Percentiles rank a stretch among this genome's conserved stretches.
phyloP scores from a whole-genome alignment of 805 yeast genomes.

The Candida bentonensis region DNA sequence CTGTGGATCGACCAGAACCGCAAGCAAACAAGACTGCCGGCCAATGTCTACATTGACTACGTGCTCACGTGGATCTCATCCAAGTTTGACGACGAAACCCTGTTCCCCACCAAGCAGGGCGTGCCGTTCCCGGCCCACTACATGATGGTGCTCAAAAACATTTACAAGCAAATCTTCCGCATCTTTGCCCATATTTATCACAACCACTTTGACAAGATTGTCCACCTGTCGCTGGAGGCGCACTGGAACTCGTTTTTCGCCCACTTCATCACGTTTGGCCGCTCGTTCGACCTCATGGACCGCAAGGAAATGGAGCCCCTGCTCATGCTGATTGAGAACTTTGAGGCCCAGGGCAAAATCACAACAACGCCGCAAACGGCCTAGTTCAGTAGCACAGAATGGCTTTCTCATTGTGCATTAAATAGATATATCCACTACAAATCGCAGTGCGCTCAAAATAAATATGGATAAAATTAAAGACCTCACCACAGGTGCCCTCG shows the following conservation, averaged over 20 bases:
- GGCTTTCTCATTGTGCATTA: no score
- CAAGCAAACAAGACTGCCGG: slow-evolving; percentile 77
- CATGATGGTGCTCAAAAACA: slow-evolving; percentile 68
- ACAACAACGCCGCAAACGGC: no score
- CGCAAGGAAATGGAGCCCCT: slow-evolving; percentile 69
- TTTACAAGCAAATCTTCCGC: slow-evolving; percentile 83
- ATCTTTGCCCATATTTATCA: slow-evolving; percentile 91
- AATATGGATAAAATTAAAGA: no score
- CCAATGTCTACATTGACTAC: slow-evolving; percentile 82
- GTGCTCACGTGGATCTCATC: slow-evolving; percentile 82
- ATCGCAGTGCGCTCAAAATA: no score
- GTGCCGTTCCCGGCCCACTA: slow-evolving; percentile 81
- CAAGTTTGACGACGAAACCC: slow-evolving; percentile 75
- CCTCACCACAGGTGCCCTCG: no score
- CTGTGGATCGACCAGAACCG: slow-evolving; percentile 77
- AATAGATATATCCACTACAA: no score
- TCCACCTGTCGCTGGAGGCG: slow-evolving; percentile 87
- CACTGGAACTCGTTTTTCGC: slow-evolving; percentile 98
- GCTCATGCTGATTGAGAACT: slow-evolving; percentile 55
- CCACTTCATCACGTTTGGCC: slow-evolving; percentile 76
- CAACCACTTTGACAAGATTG: slow-evolving; percentile 84
- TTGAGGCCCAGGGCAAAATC: slow-evolving; percentile 81
- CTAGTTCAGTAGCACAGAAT: no score
- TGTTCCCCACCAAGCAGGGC: slow-evolving; percentile 86
- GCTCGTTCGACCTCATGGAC: slow-evolving; percentile 73